Evolutionary conservation across 1,284 basidiomycete genomes (phyloP).

Genomic region (Schizophyllum amplum): DNA sequence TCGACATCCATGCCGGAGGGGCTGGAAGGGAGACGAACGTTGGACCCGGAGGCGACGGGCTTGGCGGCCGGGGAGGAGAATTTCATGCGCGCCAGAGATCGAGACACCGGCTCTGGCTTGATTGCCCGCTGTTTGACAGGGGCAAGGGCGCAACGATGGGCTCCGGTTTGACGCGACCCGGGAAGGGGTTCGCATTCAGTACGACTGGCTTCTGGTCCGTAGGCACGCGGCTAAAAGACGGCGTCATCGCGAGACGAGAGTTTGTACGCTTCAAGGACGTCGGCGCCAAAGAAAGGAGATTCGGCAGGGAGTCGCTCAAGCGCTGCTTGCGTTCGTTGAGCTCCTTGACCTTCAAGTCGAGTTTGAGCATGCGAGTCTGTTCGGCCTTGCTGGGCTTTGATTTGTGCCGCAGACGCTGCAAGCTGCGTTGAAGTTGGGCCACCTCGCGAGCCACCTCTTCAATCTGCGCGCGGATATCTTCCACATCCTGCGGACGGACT

Average conservation of each 20-base stretch:
- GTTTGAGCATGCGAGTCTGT: slow-evolving; percentile 18
- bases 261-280: slow-evolving; percentile 13
- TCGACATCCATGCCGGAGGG: slow-evolving; percentile 13
- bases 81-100: too few species aligned
- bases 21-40: slow-evolving; percentile 1
- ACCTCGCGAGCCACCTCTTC: slow-evolving; percentile 21
- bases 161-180: neutral
- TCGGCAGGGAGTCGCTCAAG: slow-evolving; percentile 19
- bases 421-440: slow-evolving; percentile 11
- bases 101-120: neutral
- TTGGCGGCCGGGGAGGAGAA: neutral
- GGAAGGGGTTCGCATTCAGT: neutral
- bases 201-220: neutral
- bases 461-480: slow-evolving; percentile 20
- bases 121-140: neutral
- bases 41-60: slow-evolving; percentile 13
- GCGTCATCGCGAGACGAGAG: slow-evolving; percentile 2
- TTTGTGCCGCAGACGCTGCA: slow-evolving; percentile 21
- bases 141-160: neutral
- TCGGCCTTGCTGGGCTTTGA: slow-evolving; percentile 22
- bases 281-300: slow-evolving; percentile 1
- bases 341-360: slow-evolving; percentile 13
- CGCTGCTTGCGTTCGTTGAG: slow-evolving; percentile 19
- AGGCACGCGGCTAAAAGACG: neutral
- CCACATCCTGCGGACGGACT: slow-evolving; percentile 7